Evolutionary conservation across 495 filamentous ascomycete genomes (phyloP).

Genomic region (Amorphotheca resinae): DNA sequence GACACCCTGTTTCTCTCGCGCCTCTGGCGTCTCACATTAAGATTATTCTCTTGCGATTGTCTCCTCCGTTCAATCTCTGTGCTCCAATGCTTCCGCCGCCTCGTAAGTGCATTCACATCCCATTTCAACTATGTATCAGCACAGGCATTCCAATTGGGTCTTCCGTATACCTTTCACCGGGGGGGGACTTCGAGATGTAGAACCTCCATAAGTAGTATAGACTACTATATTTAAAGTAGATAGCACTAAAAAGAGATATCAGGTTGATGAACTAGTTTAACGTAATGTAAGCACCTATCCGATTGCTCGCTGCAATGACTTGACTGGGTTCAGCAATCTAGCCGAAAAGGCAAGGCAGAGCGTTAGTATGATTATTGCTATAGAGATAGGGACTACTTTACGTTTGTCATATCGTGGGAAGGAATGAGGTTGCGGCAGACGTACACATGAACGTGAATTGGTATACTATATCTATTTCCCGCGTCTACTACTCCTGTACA

Average conservation of each 20-base stretch:
- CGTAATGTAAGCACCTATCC: not conserved
- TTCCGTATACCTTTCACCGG: not conserved
- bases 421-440: not conserved
- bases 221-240: not conserved
- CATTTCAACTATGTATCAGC: not conserved
- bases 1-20: not conserved
- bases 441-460: not conserved
- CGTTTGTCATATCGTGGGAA: not conserved
- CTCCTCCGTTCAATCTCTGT: not conserved
- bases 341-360: not conserved
- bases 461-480: too few relatives aligned
- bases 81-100: not conserved
- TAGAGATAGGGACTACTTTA: not conserved
- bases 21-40: not conserved
- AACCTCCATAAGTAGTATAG: not conserved
- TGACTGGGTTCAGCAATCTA: not conserved
- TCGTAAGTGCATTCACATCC: not conserved
- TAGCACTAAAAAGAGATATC: not conserved
- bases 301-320: not conserved
- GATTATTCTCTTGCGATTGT: not conserved
- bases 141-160: not conserved
- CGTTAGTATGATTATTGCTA: not conserved
- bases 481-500: too few relatives aligned
- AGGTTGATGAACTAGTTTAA: not conserved
- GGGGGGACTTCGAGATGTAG: not conserved